Conservation (phyloP, 495 filamentous ascomycete genomes). For the Aspergillus leporis region DNA sequence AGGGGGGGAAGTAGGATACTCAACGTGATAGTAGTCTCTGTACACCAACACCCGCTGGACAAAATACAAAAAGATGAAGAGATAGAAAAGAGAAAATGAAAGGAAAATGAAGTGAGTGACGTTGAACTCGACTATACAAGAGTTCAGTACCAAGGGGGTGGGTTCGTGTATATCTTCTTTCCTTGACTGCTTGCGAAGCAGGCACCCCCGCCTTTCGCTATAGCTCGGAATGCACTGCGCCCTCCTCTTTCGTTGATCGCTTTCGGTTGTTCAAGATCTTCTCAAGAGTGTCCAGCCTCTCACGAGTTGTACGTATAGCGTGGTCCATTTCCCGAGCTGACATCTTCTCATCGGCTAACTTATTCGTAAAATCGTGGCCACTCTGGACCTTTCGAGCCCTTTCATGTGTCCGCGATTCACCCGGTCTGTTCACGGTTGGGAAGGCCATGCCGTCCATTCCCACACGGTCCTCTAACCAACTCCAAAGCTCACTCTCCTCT, state of each 20-base stretch:
- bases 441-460: conserved; percentile 68
- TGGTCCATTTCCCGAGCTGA: conserved; percentile 78
- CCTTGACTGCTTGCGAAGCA: not conserved
- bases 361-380: conserved; percentile 39
- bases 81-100: not conserved
- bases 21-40: not conserved
- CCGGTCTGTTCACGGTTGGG: conserved; percentile 30
- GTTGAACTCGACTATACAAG: not conserved
- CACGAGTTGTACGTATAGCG: conserved; percentile 82
- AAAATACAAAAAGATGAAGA: not conserved
- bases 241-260: conserved; percentile 9
- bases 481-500: conserved; percentile 92
- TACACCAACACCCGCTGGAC: conserved; percentile 8
- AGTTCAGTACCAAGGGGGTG: not conserved
- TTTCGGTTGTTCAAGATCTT: conserved; percentile 63
- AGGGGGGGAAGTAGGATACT: not conserved
- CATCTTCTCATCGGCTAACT: conserved; percentile 69
- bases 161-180: not conserved
- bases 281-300: conserved; percentile 74
- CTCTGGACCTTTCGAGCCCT: conserved; percentile 24
- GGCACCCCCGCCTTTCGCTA: conserved; percentile 1
- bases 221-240: conserved; percentile 16
- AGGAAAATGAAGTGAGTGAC: conserved; percentile 4
- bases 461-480: conserved; percentile 89
- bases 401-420: conserved; percentile 25